Percentiles rank a stretch among this genome's conserved stretches.
Evolutionary conservation across 208 protist species (phyloP).

Genomic region (Herpetomonas samuelpessoai): DNA sequence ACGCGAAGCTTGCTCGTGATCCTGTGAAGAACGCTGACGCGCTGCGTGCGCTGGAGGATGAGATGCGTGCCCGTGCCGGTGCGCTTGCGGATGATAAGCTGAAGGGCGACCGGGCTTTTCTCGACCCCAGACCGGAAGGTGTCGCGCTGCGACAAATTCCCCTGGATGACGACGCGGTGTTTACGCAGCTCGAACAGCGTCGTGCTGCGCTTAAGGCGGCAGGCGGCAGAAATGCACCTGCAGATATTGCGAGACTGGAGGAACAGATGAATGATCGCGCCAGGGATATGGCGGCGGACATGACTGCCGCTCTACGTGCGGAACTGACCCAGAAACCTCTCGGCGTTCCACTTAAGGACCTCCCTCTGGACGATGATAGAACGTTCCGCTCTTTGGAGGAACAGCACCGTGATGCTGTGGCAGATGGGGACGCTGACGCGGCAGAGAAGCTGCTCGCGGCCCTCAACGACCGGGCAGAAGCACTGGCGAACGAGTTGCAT

Average conservation of each 20-base stretch:
- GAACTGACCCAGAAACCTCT: conserved; percentile 47
- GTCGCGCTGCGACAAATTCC: conserved; percentile 33
- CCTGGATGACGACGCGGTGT: conserved; percentile 30
- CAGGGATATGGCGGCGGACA: conserved; percentile 35
- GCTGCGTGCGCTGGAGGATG: conserved; percentile 28
- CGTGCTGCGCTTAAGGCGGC: conserved; percentile 24
- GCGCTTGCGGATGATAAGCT: conserved; percentile 30
- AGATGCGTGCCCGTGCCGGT: conserved; percentile 38
- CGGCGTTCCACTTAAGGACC: conserved; percentile 42
- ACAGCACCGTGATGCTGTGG: conserved; percentile 37
- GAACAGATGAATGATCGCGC: conserved; percentile 53
- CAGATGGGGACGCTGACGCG: conserved; percentile 11
- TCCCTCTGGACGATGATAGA: conserved; percentile 48
- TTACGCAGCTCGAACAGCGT: conserved; percentile 36
- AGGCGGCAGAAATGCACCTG: conserved; percentile 10
- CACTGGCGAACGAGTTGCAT: conserved; percentile 37
- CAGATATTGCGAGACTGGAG: conserved; percentile 40
- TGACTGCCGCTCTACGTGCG: conserved; percentile 38
- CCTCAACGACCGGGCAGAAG: conserved; percentile 52
- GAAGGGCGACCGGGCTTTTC: conserved; percentile 28
- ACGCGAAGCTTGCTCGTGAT: conserved; percentile 18
- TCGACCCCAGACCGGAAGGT: conserved; percentile 42
- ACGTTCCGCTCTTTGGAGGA: conserved; percentile 44
- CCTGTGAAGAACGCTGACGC: conserved; percentile 18
- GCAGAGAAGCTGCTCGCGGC: conserved; percentile 13